phyloP scores from a whole-genome alignment of 1,139 yeast species.

The Saccharomyces uvarum region DNA sequence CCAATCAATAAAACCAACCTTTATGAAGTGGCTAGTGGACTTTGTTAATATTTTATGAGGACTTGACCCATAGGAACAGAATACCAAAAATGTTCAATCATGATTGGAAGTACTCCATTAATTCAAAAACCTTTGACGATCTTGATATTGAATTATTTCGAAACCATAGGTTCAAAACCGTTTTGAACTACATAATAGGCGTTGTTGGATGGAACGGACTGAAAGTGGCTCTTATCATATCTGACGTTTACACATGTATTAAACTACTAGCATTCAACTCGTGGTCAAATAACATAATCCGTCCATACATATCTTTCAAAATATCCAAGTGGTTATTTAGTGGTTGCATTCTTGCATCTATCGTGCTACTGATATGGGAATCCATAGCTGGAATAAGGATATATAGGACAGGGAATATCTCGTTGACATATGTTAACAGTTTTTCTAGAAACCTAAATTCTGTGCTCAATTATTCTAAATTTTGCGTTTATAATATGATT shows the following conservation, averaged over 20 bases:
- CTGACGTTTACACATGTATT: conserved; percentile 75
- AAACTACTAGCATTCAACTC: conserved; percentile 64
- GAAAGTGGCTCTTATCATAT: conserved; percentile 52
- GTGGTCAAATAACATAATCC: conserved; percentile 54
- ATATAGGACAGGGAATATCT: conserved; percentile 47
- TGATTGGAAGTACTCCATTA: conserved; percentile 24
- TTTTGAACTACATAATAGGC: conserved; percentile 47
- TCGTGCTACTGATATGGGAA: conserved; percentile 51
- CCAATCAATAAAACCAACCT: not conserved
- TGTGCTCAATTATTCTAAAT: conserved; percentile 52
- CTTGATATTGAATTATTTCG: conserved; percentile 43
- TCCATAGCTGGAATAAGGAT: conserved; percentile 53
- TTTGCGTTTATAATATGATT: conserved; percentile 64
- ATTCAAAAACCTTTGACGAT: conserved; percentile 32
- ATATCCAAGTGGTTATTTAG: conserved; percentile 80
- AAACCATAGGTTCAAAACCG: conserved; percentile 46
- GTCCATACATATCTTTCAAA: conserved; percentile 50
- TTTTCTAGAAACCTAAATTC: conserved; percentile 56
- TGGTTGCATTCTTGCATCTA: conserved; percentile 73
- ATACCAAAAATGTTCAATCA: conserved; percentile 14
- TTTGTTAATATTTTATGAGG: not conserved
- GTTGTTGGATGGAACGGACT: conserved; percentile 44
- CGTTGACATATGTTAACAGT: conserved; percentile 61
- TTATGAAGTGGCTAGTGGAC: not conserved
- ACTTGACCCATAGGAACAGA: not conserved